Conservation (phyloP, 495 filamentous ascomycete genomes). For the Ramalina intermedia region DNA sequence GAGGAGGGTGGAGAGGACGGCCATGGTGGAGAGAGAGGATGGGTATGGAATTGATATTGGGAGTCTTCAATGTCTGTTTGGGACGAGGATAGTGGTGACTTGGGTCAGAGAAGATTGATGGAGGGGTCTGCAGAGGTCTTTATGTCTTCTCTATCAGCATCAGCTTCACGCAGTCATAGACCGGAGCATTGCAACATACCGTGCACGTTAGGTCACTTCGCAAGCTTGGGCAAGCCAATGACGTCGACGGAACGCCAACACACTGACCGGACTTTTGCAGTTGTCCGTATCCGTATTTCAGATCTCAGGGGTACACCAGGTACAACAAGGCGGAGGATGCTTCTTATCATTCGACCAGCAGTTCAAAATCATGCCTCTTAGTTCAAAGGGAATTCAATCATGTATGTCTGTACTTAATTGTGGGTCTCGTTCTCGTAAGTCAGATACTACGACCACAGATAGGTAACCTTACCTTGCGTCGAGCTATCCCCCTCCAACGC, state of each 20-base stretch:
- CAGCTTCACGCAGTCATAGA: neutral
- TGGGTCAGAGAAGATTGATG: neutral
- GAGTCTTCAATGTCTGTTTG: neutral
- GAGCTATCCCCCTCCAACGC: too few relatives aligned
- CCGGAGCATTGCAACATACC: too few relatives aligned
- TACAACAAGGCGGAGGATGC: neutral
- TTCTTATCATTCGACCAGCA: too few relatives aligned
- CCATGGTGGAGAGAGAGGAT: constrained; percentile 20
- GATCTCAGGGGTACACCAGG: neutral
- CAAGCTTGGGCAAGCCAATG: neutral
- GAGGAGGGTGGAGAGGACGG: constrained; percentile 35
- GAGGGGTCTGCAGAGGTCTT: neutral
- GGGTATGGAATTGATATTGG: neutral
- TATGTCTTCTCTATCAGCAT: neutral
- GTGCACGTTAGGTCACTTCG: too few relatives aligned
- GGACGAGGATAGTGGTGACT: neutral
- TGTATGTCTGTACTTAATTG: too few relatives aligned
- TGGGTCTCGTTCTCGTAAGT: too few relatives aligned
- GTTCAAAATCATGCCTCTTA: too few relatives aligned
- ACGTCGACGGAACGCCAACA: neutral
- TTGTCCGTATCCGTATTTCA: neutral
- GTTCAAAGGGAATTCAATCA: too few relatives aligned
- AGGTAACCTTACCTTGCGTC: too few relatives aligned
- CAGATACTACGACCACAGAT: too few relatives aligned
- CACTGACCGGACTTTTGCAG: neutral